Percentiles rank a stretch among this genome's conserved stretches.
Conservation (phyloP, 1,139 yeast species). For the Candida dubliniensis region DNA sequence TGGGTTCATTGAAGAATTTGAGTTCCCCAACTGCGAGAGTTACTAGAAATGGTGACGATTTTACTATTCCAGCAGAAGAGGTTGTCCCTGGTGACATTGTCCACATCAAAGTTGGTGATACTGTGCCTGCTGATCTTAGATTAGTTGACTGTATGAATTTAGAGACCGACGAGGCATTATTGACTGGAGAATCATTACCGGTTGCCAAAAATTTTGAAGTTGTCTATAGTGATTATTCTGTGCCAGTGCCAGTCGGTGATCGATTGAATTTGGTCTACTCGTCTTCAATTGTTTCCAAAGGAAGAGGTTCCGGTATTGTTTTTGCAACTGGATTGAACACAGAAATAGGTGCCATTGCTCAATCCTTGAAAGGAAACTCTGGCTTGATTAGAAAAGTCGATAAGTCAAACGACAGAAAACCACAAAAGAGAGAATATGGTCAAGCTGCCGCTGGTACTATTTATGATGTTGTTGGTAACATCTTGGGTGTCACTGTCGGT, state of each 20-base stretch:
- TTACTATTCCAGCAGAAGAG: conserved; percentile 59
- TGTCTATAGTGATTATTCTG: conserved; percentile 34
- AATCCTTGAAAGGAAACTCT: conserved; percentile 46
- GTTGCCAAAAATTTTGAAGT: conserved; percentile 53
- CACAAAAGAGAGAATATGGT: conserved; percentile 41
- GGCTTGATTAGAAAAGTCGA: conserved; percentile 23
- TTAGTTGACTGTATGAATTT: conserved; percentile 62
- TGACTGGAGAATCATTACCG: conserved; percentile 82
- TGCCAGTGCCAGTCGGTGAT: conserved; percentile 68
- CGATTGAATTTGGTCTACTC: conserved; percentile 71
- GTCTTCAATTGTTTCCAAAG: conserved; percentile 73
- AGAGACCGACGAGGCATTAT: conserved; percentile 78
- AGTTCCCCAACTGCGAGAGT: conserved; percentile 76
- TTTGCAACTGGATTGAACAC: conserved; percentile 68
- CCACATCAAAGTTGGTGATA: conserved; percentile 69
- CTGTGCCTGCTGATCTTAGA: conserved; percentile 76
- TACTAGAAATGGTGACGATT: conserved; percentile 60
- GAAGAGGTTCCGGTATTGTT: conserved; percentile 72
- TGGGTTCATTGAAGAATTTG: conserved; percentile 70
- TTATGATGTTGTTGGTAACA: conserved; percentile 52
- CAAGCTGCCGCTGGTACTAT: conserved; percentile 43
- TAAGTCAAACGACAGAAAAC: conserved; percentile 19
- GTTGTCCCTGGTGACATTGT: conserved; percentile 81
- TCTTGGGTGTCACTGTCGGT: conserved; percentile 75
- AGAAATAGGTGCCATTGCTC: conserved; percentile 77